phyloP scores from a whole-genome alignment of 2,329 filamentous ascomycete species.

The Colletotrichum costaricense region DNA sequence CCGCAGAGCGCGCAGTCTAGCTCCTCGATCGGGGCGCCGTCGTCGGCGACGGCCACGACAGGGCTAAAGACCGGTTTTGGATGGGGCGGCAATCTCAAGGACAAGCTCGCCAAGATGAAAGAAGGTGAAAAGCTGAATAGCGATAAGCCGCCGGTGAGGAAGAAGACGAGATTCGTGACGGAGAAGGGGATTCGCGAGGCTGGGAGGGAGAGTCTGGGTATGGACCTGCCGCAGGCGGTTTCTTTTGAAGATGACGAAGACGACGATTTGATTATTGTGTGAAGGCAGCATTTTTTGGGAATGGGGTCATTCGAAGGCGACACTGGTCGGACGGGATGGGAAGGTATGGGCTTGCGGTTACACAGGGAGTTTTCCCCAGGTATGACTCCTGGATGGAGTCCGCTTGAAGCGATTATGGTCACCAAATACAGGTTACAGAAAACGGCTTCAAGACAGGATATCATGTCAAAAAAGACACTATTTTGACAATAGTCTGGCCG shows the following conservation, averaged over 20 bases:
- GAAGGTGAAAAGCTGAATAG: slow-evolving; percentile 61
- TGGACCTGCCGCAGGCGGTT: slow-evolving; percentile 48
- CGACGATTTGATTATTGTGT: slow-evolving; percentile 59
- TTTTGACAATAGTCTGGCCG: not conserved
- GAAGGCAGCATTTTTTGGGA: slow-evolving; percentile 10
- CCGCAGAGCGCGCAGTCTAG: slow-evolving; percentile 58
- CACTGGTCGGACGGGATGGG: not conserved
- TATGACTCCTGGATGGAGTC: slow-evolving; percentile 21
- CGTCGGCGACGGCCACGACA: slow-evolving; percentile 36
- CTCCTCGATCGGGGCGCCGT: slow-evolving; percentile 39
- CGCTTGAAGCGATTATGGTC: slow-evolving; percentile 6
- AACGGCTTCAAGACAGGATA: not conserved
- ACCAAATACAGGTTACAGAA: slow-evolving; percentile 3
- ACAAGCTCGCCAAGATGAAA: slow-evolving; percentile 71
- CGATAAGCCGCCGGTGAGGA: slow-evolving; percentile 63
- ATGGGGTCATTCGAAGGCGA: not conserved
- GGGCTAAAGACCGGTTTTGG: slow-evolving; percentile 53
- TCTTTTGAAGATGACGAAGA: slow-evolving; percentile 55
- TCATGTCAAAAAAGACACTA: not conserved
- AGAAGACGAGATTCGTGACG: slow-evolving; percentile 85
- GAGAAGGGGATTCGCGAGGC: slow-evolving; percentile 82
- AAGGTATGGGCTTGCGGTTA: slow-evolving; percentile 1
- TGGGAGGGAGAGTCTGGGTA: slow-evolving; percentile 77
- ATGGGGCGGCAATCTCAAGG: slow-evolving; percentile 67
- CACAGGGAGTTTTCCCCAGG: not conserved